Base-by-base conservation (phyloP, 1,284 basidiomycete species). In the Meira nashicola region DNA sequence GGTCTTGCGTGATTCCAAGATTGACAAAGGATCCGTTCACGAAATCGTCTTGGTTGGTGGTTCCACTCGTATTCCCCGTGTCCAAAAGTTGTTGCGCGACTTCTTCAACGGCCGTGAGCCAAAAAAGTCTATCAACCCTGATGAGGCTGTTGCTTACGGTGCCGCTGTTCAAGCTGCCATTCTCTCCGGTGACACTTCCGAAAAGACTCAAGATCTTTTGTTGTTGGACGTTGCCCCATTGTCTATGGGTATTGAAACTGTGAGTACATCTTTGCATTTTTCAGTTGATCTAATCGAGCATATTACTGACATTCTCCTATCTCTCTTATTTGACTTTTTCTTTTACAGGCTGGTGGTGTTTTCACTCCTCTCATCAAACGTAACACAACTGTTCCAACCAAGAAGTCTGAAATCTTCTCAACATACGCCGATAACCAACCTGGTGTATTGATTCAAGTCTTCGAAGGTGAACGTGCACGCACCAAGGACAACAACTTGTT, bases 371-470 rank as follows among this genome's bases (percentile, higher is more conserved):
- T 98, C 74, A 96, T 97, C 84, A 92, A 92, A 83, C 88, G 93
- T 68, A 98, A 98, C 86, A 97, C 95, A 71, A 95, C 92, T 57
- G 90, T 98, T 71, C 94, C 94, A 54, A 97, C 94, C 79, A 97
- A 96, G 84, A 97, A 97, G 85, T 92, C 92, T 25, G 92, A 97
- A 83, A 89, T 90, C 80, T 97, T 98, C 87, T 96, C 94, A 53
- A 98, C 95, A 44, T 95, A 94, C 84, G 88, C 92, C 68, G 94
- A 98, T 85, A 97, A 98, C 85, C 95, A 98, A 81, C 92, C 93
- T 64, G 91, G 91, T 85, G 94, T 98, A 59, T 85, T 96, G 77
- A 96, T 98, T 82, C 94, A 96, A 81, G 94, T 98, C 62, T 98
- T 86, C 82, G 94, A 98, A 85, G 94, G 95, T 83, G 95, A 98